These are phyloP conservation scores for Sarocladium kiliense DNA, from an alignment of 2,329 filamentous ascomycete genomes.

Conservation along the genomic window DNA sequence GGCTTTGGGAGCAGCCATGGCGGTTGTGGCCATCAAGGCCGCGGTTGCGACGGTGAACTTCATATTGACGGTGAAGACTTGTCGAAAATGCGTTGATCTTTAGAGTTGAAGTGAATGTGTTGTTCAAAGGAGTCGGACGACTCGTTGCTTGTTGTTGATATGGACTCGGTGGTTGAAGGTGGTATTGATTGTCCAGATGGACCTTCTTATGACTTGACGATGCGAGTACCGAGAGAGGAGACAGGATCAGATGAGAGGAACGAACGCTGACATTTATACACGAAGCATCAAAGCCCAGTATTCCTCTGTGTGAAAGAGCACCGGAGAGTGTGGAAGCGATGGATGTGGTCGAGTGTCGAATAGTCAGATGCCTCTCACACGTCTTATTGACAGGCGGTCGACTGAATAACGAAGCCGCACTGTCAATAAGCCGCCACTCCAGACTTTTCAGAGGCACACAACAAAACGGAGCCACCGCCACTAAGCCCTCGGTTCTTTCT, in stretches of 20 bases:
- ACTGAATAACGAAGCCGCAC: background rate
- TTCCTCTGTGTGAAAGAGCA: background rate
- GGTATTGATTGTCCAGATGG: conserved; percentile 8
- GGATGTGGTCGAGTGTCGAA: background rate
- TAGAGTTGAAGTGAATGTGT: background rate
- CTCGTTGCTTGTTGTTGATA: background rate
- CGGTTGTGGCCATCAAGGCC: conserved; percentile 10
- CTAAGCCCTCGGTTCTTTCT: background rate
- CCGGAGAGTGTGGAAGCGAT: background rate
- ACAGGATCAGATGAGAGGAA: background rate
- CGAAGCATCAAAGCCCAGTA: background rate
- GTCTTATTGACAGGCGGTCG: background rate
- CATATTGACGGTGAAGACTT: conserved; percentile 2
- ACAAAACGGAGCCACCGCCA: background rate
- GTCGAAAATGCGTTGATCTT: too few relatives aligned
- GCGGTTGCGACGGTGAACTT: conserved; percentile 11
- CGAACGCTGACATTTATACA: background rate
- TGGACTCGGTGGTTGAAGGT: conserved; percentile 5
- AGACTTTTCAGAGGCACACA: background rate
- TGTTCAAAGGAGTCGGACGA: background rate
- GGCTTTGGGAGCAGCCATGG: conserved; percentile 10
- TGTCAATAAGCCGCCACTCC: conserved; percentile 7
- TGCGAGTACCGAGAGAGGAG: background rate
- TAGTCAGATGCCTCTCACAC: background rate
- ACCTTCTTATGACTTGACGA: conserved; percentile 6